Base-by-base conservation (phyloP, 169 alveolate genomes). In the Cryptosporidium bovis region DNA sequence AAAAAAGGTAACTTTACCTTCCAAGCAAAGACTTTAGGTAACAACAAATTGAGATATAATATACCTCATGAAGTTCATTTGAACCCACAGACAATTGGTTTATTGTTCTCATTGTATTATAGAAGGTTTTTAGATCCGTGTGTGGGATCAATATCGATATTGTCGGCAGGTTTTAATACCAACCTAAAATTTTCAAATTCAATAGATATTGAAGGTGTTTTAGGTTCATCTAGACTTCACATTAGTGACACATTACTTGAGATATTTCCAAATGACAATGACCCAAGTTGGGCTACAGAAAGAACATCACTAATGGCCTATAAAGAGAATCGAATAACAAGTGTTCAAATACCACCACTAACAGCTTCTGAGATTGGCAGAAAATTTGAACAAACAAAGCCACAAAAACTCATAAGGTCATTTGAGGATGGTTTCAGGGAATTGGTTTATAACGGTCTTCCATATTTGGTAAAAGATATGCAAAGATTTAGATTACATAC, bases 71-170 rank as follows among this genome's bases (percentile, higher is more conserved):
- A 77, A 6, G 71, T 77, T 0, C 87, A 77, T 36, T 33, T 77
- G 13, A 77, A 77, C 40, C 87, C 87, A 36, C 87, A 77, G 16
- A 62, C 87, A 10, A 62, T 77, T 40, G 87, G 87, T 18, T 66
- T 77, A 5, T 60, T 77, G 71, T 77, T 77, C 44, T 77, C 87
- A n/a, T 18, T 77, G 0, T 77, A 77, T 62, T 77, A 77, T 24
- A 77, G 87, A 60, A 77, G 71, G 24, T 60, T 77, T 40, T 31
- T 77, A n/a, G 87, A 77, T 48, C 87, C 87, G 10, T 77, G 87
- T 77, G 71, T 77, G 24, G 87, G 87, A 13, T 77, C 87, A 13
- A 7, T 77, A 29, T 36, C 71, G 10, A 60, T 77, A 27, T 29
- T 77, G 24, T 77, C 87, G 5, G 87, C 87, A 7, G 87, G 87